Base-by-base conservation (phyloP, 2,329 filamentous ascomycete species). In the Fusarium praegraminearum region DNA sequence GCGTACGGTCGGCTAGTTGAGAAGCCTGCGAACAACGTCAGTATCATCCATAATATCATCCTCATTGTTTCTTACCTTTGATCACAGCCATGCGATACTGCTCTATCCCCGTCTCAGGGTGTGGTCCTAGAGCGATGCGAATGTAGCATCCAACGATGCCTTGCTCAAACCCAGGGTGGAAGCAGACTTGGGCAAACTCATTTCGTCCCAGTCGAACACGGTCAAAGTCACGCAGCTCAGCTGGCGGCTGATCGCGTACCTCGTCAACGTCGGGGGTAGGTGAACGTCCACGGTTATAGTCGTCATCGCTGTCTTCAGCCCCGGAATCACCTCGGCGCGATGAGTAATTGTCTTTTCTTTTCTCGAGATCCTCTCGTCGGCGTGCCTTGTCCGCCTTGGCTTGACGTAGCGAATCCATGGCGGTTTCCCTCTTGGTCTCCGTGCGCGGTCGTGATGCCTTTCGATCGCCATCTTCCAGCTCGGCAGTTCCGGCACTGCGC, bases 161-260 rank as follows among this genome's bases (percentile, higher is more conserved):
- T 11, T 91, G 83, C 58, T 97, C 92, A 72, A 99, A 98, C 6
- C 91, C 91, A 13, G 96, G 96, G 73, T 94, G 95, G 82, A 97
- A 97, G 84, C 94, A 98, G 57, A 97, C 91, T 75, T 95, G 90
- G 9, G 92, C 91, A 78, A 99, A 97, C 76, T 94, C 92, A 71
- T 88, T 91, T 67, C 96, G 89, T 51, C 94, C 93, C 62, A 99
- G 87, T 60, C 93, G 89, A 55, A 95, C 89, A 52, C 93, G 89
- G 76, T 98, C 92, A 70, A 95, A 89, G 78, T 98, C 93, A n/a
- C 86, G 86, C 22, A 97, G 83, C 36, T 91, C 89, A 3, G 92
- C 89, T 28, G 90, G 90, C 16, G 89, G 88, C 30, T 96, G 82
- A 38, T 91, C 89, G 5, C 92, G 90, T 28, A 89, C 88, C 15